Evolutionary conservation across 306 rosid genomes (phyloP), one percentile per base, ranked within the genome.

Genomic region (Corylus heterophylla): DNA sequence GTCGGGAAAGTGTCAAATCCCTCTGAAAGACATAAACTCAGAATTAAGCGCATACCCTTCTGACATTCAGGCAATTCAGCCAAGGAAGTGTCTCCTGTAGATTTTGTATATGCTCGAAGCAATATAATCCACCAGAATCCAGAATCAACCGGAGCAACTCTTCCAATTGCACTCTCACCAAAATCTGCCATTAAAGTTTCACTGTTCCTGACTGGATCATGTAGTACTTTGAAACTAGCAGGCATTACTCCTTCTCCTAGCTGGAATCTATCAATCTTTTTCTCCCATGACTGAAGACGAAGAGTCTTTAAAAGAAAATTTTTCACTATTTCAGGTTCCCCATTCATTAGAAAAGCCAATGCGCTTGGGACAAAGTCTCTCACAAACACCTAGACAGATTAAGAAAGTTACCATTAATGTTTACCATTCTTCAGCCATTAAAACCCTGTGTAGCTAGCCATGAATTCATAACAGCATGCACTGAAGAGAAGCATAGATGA

Each of bases 231-330:
- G 86, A 94, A 94, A 87, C 97, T 94, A 59, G 98, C 98, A 31
- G 97, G 98, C 98, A 92, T 94, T 18, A 94, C 98, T 64, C 98
- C 97, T 91, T 91, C 98, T 75, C 93, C 98, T 54, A 92, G 91
- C 3, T 87, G 93, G 80, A 94, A 94, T 80, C 94, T 83, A 73
- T 92, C 95, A 76, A 94, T 86, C 85, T 85, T 92, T 86, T 94
- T 94, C 91, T 94, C 97, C 97, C 97, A 90, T 9, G 97, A 90
- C 76, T 94, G 98, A 84, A 94, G 91, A 54, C 96, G 94, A 55
- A 92, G 93, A 37, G 97, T 94, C 94, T 94, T 94, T 56, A 89
- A 62, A 76, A 94, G 68, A 52, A 94, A 92, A 51, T 89, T 94
- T 54, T 85, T 92, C 14, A 94, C 97, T 56, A 94, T 89, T 25